Evolutionary conservation across 345 rosid species (phyloP).

Genomic region (Citrus medica): DNA sequence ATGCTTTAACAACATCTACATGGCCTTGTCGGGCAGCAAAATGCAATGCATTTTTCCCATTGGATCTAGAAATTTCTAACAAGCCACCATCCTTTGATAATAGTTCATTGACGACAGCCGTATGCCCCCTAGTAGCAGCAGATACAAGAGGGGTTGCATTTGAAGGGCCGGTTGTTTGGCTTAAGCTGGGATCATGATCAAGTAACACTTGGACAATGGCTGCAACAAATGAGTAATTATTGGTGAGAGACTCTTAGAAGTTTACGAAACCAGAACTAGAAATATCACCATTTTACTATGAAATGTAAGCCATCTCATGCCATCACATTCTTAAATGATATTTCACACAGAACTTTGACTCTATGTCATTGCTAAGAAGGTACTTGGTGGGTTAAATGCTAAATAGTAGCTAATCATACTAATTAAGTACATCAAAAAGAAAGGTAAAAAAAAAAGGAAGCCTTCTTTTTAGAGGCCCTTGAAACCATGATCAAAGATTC

Average conservation of each 20-base stretch:
- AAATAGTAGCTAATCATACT: background rate
- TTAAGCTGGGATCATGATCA: conserved; percentile 77
- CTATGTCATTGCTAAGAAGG: background rate
- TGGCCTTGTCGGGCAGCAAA: conserved; percentile 86
- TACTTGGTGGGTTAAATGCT: background rate
- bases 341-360: background rate
- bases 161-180: conserved; percentile 72
- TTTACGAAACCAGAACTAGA: background rate
- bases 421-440: background rate
- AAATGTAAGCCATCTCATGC: background rate
- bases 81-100: conserved; percentile 75
- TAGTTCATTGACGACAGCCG: conserved; percentile 76
- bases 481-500: background rate
- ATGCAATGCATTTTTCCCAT: conserved; percentile 92
- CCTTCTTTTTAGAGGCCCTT: background rate
- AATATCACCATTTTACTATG: background rate
- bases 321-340: background rate
- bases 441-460: background rate
- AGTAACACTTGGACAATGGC: conserved; percentile 85
- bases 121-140: conserved; percentile 91
- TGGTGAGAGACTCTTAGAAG: background rate
- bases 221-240: conserved; percentile 36
- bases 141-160: conserved; percentile 86
- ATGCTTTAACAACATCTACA: conserved; percentile 70
- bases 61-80: conserved; percentile 69